Conservation (phyloP, 116 monocot genomes). For the Zostera marina region DNA sequence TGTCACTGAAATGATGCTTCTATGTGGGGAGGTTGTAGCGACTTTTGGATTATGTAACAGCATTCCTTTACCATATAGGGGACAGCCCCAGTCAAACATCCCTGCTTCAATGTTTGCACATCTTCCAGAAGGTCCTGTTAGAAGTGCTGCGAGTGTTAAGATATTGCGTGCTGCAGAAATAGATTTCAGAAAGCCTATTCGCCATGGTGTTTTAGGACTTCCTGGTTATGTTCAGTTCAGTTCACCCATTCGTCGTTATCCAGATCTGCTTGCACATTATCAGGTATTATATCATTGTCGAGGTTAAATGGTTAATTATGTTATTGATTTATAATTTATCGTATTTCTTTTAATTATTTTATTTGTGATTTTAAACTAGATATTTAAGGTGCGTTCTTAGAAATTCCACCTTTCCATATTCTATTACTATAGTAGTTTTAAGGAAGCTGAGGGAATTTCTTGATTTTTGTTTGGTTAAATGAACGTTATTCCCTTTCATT, state of each 20-base stretch:
- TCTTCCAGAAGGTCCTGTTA: slow-evolving; percentile 85
- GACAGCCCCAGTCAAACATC: slow-evolving; percentile 84
- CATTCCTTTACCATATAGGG: slow-evolving; percentile 87
- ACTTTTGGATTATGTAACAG: slow-evolving; percentile 74
- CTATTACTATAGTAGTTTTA: too few species aligned
- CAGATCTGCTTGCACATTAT: slow-evolving; percentile 88
- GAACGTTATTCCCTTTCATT: too few species aligned
- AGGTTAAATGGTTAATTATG: neutral
- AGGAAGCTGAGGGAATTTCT: too few species aligned
- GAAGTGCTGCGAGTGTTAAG: slow-evolving; percentile 73
- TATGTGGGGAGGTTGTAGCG: slow-evolving; percentile 87
- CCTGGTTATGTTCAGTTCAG: slow-evolving; percentile 97
- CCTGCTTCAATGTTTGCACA: slow-evolving; percentile 56
- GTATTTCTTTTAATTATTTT: neutral
- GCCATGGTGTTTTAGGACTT: slow-evolving; percentile 73
- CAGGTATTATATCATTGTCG: slow-evolving; percentile 31
- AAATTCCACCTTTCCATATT: too few species aligned
- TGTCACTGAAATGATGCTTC: slow-evolving; percentile 97
- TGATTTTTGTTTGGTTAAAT: too few species aligned
- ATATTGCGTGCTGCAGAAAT: slow-evolving; percentile 86
- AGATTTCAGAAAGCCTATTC: slow-evolving; percentile 56
- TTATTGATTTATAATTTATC: too few species aligned
- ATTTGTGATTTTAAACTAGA: neutral
- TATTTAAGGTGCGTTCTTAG: neutral
- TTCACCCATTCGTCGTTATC: slow-evolving; percentile 81